These are phyloP conservation scores for Hippophae tibetana DNA, from an alignment of 306 rosid genomes.

Conservation along the genomic window DNA sequence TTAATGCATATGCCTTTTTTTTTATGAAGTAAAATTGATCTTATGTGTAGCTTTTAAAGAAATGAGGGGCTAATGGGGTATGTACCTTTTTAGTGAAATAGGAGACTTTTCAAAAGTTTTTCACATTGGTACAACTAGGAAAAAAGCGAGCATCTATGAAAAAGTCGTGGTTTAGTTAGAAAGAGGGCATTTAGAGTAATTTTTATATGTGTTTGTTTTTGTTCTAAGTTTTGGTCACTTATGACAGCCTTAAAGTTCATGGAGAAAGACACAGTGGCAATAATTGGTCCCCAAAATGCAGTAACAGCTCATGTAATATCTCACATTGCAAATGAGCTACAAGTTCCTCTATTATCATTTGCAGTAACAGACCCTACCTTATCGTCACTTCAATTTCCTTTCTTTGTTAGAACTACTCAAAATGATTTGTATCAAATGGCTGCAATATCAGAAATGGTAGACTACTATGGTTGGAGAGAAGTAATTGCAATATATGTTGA, in stretches of 20 bases:
- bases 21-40: no score
- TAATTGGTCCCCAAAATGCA: conserved; percentile 88
- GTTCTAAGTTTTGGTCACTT: conserved; percentile 9
- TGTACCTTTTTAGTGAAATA: no score
- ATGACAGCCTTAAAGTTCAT: conserved; percentile 68
- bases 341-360: conserved; percentile 69
- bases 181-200: no score
- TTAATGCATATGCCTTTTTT: no score
- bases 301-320: conserved; percentile 81
- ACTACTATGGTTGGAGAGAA: conserved; percentile 67
- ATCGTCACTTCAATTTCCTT: conserved; percentile 86
- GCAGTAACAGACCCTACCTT: conserved; percentile 80
- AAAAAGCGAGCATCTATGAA: no score
- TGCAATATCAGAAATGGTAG: conserved; percentile 72
- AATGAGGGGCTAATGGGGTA: no score
- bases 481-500: conserved; percentile 77
- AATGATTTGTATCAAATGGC: conserved; percentile 76
- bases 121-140: no score
- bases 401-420: conserved; percentile 60
- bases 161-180: no score
- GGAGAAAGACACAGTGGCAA: conserved; percentile 65
- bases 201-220: conserved; percentile 1
- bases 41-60: no score
- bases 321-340: conserved; percentile 87
- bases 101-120: no score